Base-by-base conservation (phyloP, 768 basidiomycete genomes). In the Amanita molliuscula region DNA sequence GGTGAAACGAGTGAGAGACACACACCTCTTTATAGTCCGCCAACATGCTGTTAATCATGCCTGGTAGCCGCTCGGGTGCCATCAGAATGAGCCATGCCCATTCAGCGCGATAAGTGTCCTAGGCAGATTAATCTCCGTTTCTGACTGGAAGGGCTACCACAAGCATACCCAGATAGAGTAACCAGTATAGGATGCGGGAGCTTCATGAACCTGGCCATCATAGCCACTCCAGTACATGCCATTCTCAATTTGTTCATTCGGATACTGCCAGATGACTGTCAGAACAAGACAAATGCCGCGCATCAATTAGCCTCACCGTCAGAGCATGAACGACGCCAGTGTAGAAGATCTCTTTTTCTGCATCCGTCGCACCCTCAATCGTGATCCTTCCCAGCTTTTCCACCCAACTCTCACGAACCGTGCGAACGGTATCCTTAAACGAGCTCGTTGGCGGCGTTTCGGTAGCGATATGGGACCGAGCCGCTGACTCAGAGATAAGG, bases 1-100 rank as follows among this genome's bases (percentile, higher is more conserved):
- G 13, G 26, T 34, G 11, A 15, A 31, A 16, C 6, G 31, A 40
- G 34, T 4, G 2, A 31, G 15, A 47, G 2, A 6, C 3, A 52
- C 61, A 4, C 49, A 79, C 84, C 70, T 87, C 75, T 53, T 72
- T 64, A 55, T 81, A 92, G 59, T 90, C 87, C 45, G 82, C 79
- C 16, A 91, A 64, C 88, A 90, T 90, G 53, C 84, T 87, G 46
- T 69, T 74, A 2, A 91, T 71, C 80, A 90, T 86, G 0, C 74
- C 82, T 0, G 82, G 75, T 8, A 89, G 66, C n/a, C 84, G 70
- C 56, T 91, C 86, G 0, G 89, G 86, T 0, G 81, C 81, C 13
- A 89, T 73, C 1, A 90, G 67, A 36, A 90, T 82, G 40, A 82
- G 75, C 79, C 84, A 87, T 0, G 82, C 83, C 81, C 86, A 89